Evolutionary conservation across 1,284 basidiomycete genomes (phyloP), one percentile per base, ranked within the genome.

Genomic region (Puccinia polysora): DNA sequence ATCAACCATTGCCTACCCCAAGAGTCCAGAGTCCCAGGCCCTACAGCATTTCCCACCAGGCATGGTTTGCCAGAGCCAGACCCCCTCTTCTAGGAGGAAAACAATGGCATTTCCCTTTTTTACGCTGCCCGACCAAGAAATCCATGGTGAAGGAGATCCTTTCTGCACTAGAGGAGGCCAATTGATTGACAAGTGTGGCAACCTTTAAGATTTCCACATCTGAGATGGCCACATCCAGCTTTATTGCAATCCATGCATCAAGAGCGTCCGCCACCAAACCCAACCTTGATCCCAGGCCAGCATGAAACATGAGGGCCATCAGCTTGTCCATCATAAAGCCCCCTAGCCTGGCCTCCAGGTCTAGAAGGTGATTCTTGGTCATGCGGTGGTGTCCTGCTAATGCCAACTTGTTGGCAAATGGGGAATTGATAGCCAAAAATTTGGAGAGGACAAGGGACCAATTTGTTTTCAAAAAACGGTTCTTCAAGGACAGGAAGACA

Each of bases 281-380:
- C 4, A n/a, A 4, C 6, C 4, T n/a, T 6, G 18, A 23, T 18
- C 15, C 4, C 5, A 52, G 20, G 50, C 50, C 30, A 28, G 50
- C 7, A 28, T 52, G 50, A 15, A 52, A 52, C 23, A 28, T 12
- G 14, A 52, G 20, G 50, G 50, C 23, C 15, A 55, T 6, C 52
- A 55, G 34, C 23, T 55, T 55, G 34, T 55, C 25, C 34, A 15
- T 32, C 34, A 32, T 32, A n/a, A n/a, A n/a, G n/a, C n/a, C n/a
- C n/a, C n/a, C n/a, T n/a, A n/a, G n/a, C n/a, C n/a, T n/a, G n/a
- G 30, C 15, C 52, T 55, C 52, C 28, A 55, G 34, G 28, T 55
- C 15, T 4, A 55, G 6, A 25, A 15, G 23, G 52, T 32, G 30
- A 25, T 15, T 55, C 52, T n/a, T n/a, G n/a, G n/a, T n/a, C n/a